phyloP scores from a whole-genome alignment of 2,329 filamentous ascomycete species.

The Trichoderma aggressivum region DNA sequence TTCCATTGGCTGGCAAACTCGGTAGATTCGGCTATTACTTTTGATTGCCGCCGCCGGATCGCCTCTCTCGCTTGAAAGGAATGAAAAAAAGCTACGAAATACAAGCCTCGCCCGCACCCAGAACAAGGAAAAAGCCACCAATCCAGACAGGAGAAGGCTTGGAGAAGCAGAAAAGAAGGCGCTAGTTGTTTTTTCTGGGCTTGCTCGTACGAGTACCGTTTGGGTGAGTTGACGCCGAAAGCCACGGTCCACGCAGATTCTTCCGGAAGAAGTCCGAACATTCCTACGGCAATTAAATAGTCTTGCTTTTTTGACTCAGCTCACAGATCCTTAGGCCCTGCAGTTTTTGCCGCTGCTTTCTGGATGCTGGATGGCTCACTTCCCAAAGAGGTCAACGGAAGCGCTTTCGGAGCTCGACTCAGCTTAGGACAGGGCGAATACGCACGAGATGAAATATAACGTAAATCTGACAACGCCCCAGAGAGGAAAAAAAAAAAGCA shows the following conservation, averaged over 20 bases:
- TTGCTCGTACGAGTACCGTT: not conserved
- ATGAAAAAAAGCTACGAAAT: not conserved
- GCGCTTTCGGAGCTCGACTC: not conserved
- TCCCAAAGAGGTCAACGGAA: not conserved
- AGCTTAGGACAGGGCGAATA: not conserved
- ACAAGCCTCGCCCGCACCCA: not conserved
- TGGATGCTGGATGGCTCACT: not conserved
- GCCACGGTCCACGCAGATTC: not conserved
- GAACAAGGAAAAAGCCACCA: not conserved
- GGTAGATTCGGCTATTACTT: not conserved
- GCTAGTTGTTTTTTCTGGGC: not conserved
- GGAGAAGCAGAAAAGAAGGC: not conserved
- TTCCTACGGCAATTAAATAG: not conserved
- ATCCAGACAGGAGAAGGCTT: not conserved
- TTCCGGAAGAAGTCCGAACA: not conserved
- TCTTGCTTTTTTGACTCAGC: not conserved
- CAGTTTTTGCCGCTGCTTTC: not conserved
- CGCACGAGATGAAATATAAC: not conserved
- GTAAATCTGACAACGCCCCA: not conserved
- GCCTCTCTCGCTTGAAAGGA: not conserved
- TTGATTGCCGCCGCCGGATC: not conserved
- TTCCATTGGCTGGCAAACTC: not conserved
- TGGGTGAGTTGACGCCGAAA: not conserved
- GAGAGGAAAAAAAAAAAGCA: not conserved
- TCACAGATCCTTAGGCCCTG: not conserved